Conservation (phyloP, 176 grass and related monocot species). For the Carex littledalei region DNA sequence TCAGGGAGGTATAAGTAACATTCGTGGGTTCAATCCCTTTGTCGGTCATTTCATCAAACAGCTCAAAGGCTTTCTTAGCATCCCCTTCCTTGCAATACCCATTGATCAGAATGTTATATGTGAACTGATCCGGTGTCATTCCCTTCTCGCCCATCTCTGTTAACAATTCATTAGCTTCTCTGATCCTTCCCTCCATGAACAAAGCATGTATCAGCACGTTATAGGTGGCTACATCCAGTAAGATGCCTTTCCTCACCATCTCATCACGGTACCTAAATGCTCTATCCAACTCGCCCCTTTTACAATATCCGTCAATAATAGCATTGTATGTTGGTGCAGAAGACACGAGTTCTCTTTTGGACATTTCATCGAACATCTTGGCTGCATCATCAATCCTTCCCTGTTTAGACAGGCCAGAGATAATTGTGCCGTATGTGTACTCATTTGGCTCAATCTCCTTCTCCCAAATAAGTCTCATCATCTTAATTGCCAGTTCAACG, state of each 20-base stretch:
- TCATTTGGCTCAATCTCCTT: conserved; percentile 38
- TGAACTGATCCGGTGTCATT: conserved; percentile 38
- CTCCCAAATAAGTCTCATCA: conserved; percentile 27
- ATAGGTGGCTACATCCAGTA: conserved; percentile 46
- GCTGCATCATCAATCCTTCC: conserved; percentile 40
- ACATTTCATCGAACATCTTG: conserved; percentile 49
- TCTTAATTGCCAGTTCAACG: conserved; percentile 18
- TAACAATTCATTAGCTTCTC: conserved; percentile 30
- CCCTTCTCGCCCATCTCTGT: conserved; percentile 45
- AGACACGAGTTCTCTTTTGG: conserved; percentile 29
- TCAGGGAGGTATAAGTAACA: conserved; percentile 57
- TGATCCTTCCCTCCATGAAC: conserved; percentile 47
- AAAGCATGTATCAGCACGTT: conserved; percentile 53
- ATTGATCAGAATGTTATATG: conserved; percentile 73
- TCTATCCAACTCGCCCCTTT: conserved; percentile 29
- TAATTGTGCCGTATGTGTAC: conserved; percentile 50
- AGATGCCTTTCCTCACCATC: conserved; percentile 31
- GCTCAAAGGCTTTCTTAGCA: conserved; percentile 46
- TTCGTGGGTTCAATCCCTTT: conserved; percentile 41
- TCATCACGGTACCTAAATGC: conserved; percentile 38
- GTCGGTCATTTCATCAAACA: conserved; percentile 38
- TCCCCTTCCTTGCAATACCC: conserved; percentile 61
- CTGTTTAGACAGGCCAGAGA: conserved; percentile 38
- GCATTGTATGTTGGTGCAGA: conserved; percentile 45
- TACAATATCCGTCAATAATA: conserved; percentile 47